These are phyloP conservation scores for Globisporangium uncinulatum DNA, from an alignment of 352 stramenopile species.

Conservation along the genomic window DNA sequence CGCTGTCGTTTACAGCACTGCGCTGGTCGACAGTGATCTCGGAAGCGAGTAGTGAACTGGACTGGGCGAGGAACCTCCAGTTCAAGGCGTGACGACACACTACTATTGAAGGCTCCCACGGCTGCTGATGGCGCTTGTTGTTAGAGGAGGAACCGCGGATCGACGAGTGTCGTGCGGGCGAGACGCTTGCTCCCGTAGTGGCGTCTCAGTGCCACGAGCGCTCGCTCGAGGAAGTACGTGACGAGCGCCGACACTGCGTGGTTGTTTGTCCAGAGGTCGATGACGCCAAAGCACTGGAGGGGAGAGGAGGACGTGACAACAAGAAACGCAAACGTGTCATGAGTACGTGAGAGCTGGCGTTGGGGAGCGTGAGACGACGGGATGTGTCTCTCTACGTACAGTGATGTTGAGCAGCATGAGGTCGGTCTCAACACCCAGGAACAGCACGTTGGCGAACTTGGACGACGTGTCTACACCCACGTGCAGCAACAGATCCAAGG, in stretches of 20 bases:
- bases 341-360: no score
- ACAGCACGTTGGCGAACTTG: slow-evolving; percentile 55
- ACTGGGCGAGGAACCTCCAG: slow-evolving; percentile 70
- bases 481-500: not conserved
- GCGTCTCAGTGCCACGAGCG: slow-evolving; percentile 29
- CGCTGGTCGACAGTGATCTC: slow-evolving; percentile 77
- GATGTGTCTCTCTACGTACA: slow-evolving; percentile 20
- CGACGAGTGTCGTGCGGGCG: slow-evolving; percentile 48
- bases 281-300: slow-evolving; percentile 54
- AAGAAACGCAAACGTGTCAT: no score
- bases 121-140: not conserved
- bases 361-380: not conserved
- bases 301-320: not conserved
- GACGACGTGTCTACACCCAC: slow-evolving; percentile 31
- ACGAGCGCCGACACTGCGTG: slow-evolving; percentile 54
- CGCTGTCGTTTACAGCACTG: slow-evolving; percentile 55
- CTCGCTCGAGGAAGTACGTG: slow-evolving; percentile 52
- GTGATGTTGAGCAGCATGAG: slow-evolving; percentile 88
- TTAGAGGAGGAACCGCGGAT: slow-evolving; percentile 68
- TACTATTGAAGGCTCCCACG: slow-evolving; percentile 5
- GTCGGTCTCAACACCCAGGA: slow-evolving; percentile 81
- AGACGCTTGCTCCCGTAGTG: slow-evolving; percentile 45
- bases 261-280: slow-evolving; percentile 62
- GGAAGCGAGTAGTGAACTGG: slow-evolving; percentile 80
- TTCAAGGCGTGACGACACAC: slow-evolving; percentile 34